Evolutionary conservation across 164 flowering plant species (phyloP).

Genomic region (Tetracentron sinense): DNA sequence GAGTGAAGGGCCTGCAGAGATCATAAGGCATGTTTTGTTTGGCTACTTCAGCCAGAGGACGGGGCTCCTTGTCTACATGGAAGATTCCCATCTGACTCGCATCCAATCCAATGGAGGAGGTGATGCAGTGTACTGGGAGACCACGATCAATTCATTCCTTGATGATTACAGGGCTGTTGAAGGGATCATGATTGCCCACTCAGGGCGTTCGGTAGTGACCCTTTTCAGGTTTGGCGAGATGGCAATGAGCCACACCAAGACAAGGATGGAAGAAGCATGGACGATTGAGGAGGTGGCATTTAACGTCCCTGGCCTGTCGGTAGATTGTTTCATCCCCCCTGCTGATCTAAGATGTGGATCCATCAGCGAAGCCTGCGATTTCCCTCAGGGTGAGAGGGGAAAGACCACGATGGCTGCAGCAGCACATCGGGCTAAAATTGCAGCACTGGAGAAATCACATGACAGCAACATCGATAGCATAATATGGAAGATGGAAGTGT

Average conservation of each 20-base stretch:
- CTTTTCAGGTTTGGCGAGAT: slow-evolving; percentile 66
- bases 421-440: slow-evolving; percentile 67
- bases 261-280: slow-evolving; percentile 68
- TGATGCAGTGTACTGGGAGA: slow-evolving; percentile 70
- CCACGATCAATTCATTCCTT: slow-evolving; percentile 63
- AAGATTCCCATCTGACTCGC: slow-evolving; percentile 66
- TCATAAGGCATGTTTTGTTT: slow-evolving; percentile 57
- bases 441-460: slow-evolving; percentile 51
- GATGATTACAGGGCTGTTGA: slow-evolving; percentile 60
- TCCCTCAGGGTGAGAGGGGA: slow-evolving; percentile 59
- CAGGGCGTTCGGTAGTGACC: slow-evolving; percentile 56
- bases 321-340: slow-evolving; percentile 69
- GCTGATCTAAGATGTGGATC: slow-evolving; percentile 66
- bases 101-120: slow-evolving; percentile 58
- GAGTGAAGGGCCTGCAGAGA: slow-evolving; percentile 71
- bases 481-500: slow-evolving; percentile 66
- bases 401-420: slow-evolving; percentile 36
- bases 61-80: slow-evolving; percentile 59
- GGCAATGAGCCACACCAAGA: slow-evolving; percentile 72
- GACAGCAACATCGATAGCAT: slow-evolving; percentile 34
- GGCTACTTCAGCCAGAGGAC: slow-evolving; percentile 70
- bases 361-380: slow-evolving; percentile 64
- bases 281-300: slow-evolving; percentile 68
- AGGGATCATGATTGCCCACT: slow-evolving; percentile 68
- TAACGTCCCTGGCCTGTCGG: slow-evolving; percentile 56